A percentile compares a stretch with the other conserved stretches of the same genome.
phyloP scores from a whole-genome alignment of 148 eudicot species.

The Cornus controversa region DNA sequence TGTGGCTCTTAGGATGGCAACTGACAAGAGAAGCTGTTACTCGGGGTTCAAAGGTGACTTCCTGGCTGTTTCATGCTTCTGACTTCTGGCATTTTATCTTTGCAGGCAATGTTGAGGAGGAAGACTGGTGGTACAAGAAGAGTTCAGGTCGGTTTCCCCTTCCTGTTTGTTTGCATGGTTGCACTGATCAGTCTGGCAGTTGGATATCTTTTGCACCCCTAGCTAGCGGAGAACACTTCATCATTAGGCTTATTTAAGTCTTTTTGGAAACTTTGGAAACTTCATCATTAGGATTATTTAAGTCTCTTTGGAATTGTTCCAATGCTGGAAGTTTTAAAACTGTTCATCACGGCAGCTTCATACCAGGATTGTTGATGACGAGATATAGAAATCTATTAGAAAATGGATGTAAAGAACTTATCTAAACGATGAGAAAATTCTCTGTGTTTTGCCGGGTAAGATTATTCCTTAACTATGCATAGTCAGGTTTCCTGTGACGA shows the following conservation, averaged over 20 bases:
- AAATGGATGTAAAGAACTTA: neutral
- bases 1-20: too few relatives aligned
- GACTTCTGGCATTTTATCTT: neutral
- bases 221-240: neutral
- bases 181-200: conserved; percentile 43
- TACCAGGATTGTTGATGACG: neutral
- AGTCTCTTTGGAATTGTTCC: neutral
- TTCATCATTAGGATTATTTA: neutral
- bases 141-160: conserved; percentile 55
- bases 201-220: conserved; percentile 45
- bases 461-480: neutral
- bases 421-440: neutral
- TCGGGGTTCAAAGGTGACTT: neutral
- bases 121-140: conserved; percentile 20
- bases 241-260: neutral
- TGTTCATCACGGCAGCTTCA: neutral
- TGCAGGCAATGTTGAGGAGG: conserved; percentile 46
- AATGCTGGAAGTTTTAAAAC: neutral
- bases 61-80: neutral
- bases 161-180: conserved; percentile 57
- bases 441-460: neutral
- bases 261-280: neutral
- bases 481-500: neutral
- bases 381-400: neutral
- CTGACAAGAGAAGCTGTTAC: too few relatives aligned